Base-by-base conservation (phyloP, 371 early-diverging fungal species). In the Mucor indicus region DNA sequence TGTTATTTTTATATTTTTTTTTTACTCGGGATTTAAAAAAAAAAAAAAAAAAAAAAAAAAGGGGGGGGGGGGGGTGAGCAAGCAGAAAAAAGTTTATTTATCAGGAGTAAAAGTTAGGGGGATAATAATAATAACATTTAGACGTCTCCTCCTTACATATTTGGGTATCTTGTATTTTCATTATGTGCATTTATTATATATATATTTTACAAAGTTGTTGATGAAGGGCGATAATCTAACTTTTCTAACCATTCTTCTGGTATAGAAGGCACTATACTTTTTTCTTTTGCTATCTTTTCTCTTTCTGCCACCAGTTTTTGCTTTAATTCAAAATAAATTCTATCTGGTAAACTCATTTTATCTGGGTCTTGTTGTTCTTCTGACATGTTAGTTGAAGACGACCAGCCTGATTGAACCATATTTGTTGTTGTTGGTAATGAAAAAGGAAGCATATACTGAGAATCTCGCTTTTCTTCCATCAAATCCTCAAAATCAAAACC, bases 361-460 rank as follows among this genome's bases (percentile, higher is more conserved):
- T 32, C 33, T 8, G 24, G 27, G 8, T 29, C 27, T 21, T 37
- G 36, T 29, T 29, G 30, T 29, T 29, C 30, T 29, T 29, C 30
- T 8, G 30, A 29, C 6, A 12, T 8, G 8, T 6, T 12, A 8
- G 8, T 29, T 29, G 6, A 12, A 12, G 6, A 8, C 12, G 12
- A 6, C 12, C 12, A 8, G 6, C 8, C 12, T 36, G 37, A 30
- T 21, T 44, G 48, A 2, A 51, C 31, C 57, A 60, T 53, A 19
- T 57, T 49, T 1, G 44, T 62, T 1, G 57, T 59, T 0, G 61
- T 67, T 1, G 81, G 81, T n/a, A 81, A 42, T 2, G 75, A 66
- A 40, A 81, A 78, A 1, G 81, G 77, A 17, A 84, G 38, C 55
- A 78, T 60, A 20, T 69, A 65, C n/a, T 58, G 62, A 6, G 77